Percentiles rank a stretch among this genome's conserved stretches.
Evolutionary conservation across 495 filamentous ascomycete genomes (phyloP).

Genomic region (Oidiodendron maius): DNA sequence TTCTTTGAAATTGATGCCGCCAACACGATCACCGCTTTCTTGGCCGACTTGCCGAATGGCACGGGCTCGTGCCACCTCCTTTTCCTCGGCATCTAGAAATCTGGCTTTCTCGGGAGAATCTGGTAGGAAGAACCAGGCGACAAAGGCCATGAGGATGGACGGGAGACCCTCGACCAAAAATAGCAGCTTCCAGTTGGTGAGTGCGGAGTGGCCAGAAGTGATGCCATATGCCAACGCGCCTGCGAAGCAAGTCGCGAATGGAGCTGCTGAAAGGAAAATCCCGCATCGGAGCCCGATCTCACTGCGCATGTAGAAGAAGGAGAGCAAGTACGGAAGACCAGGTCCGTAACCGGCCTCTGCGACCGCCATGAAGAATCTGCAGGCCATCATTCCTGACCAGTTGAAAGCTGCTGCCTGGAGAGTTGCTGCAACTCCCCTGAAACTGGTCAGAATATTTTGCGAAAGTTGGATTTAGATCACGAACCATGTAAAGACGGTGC

Average conservation of each 20-base stretch:
- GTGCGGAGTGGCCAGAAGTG: constrained; percentile 54
- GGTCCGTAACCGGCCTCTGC: constrained; percentile 65
- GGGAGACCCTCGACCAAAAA: constrained; percentile 82
- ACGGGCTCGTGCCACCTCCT: constrained; percentile 57
- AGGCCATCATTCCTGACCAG: constrained; percentile 59
- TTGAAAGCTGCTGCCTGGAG: constrained; percentile 54
- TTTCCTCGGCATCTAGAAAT: constrained; percentile 69
- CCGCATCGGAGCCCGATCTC: constrained; percentile 73
- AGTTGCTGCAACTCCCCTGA: constrained; percentile 45
- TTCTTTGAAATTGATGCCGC: constrained; percentile 52
- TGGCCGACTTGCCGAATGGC: constrained; percentile 54
- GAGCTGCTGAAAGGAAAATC: constrained; percentile 70
- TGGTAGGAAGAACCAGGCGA: constrained; percentile 64
- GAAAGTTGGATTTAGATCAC: background rate
- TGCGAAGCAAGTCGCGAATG: constrained; percentile 76
- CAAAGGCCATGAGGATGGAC: constrained; percentile 52
- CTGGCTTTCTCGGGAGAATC: constrained; percentile 61
- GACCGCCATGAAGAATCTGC: constrained; percentile 58
- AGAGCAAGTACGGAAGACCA: constrained; percentile 65
- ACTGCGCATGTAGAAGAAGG: constrained; percentile 75
- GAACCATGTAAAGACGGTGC: constrained; percentile 17
- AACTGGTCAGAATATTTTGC: background rate
- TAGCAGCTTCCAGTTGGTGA: constrained; percentile 72
- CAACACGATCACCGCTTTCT: constrained; percentile 33
- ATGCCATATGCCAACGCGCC: constrained; percentile 81